phyloP scores from a whole-genome alignment of 2,329 filamentous ascomycete species.

The Aspergillus neoniger region DNA sequence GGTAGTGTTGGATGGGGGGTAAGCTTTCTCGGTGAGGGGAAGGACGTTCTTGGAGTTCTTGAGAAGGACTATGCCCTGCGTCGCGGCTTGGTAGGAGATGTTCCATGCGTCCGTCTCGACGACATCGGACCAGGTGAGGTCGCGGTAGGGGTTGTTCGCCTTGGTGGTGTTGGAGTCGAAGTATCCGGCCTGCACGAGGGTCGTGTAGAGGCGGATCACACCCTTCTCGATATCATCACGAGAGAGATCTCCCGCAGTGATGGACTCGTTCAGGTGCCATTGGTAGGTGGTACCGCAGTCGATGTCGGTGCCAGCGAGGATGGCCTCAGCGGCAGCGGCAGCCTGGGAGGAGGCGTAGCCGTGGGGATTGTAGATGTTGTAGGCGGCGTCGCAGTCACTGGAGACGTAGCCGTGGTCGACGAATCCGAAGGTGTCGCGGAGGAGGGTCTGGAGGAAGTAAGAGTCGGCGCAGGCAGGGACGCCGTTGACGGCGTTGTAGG shows the following conservation, averaged over 20 bases:
- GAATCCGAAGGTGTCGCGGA: slow-evolving; percentile 68
- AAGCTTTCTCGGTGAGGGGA: slow-evolving; percentile 39
- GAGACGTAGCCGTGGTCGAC: slow-evolving; percentile 62
- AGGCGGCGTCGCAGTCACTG: slow-evolving; percentile 65
- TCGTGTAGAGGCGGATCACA: slow-evolving; percentile 52
- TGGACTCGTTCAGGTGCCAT: slow-evolving; percentile 48
- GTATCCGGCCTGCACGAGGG: slow-evolving; percentile 54
- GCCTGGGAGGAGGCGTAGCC: slow-evolving; percentile 49
- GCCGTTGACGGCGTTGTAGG: slow-evolving; percentile 67
- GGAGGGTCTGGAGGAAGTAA: slow-evolving; percentile 63
- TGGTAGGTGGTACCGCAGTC: slow-evolving; percentile 56
- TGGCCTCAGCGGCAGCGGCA: slow-evolving; percentile 50
- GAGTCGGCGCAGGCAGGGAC: slow-evolving; percentile 64
- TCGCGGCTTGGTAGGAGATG: slow-evolving; percentile 57
- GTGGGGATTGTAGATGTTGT: slow-evolving; percentile 60
- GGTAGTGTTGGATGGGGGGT: slow-evolving; percentile 35
- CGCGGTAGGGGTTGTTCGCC: slow-evolving; percentile 47
- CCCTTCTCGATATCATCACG: slow-evolving; percentile 50
- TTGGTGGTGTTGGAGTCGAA: slow-evolving; percentile 47
- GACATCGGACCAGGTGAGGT: slow-evolving; percentile 59
- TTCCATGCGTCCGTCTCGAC: slow-evolving; percentile 55
- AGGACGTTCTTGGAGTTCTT: slow-evolving; percentile 54
- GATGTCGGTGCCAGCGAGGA: slow-evolving; percentile 56
- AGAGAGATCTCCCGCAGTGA: slow-evolving; percentile 48
- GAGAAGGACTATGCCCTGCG: slow-evolving; percentile 51